Evolutionary conservation across 2,329 filamentous ascomycete genomes (phyloP), one percentile per base, ranked within the genome.

Genomic region (Cytospora chrysosperma): DNA sequence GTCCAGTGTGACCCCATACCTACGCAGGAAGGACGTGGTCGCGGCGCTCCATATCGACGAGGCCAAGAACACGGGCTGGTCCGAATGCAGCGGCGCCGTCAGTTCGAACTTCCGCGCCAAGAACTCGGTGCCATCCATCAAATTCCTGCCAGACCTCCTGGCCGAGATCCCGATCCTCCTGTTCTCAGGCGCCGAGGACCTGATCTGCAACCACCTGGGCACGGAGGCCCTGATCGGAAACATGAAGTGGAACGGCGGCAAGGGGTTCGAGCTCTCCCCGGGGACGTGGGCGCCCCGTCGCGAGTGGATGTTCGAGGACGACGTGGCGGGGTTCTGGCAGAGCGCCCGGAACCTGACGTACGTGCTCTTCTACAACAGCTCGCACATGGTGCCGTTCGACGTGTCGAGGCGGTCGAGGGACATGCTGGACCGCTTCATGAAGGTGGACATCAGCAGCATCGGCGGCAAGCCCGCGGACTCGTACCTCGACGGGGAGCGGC

Each of bases 331-430:
- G 27, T 92, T 96, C 72, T 99, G 94, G 82, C 96, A 99, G 76
- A 87, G 93, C 74, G 94, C 95, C 1, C 88, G 96, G 68, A 99
- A 99, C 77, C 79, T 99, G 66, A 97, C 95, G 0, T 99, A 99
- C 73, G 88, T 99, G 34, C 82, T 96, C 49, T 97, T 98, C 78
- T 92, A 96, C 81, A 96, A 99, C 75, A 88, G 92, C 19, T 96
- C 91, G 56, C 95, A 99, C 76, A 99, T 99, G 95, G 95, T 99
- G 1, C 96, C 95, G 0, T 98, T 95, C 72, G 94, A 99, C 76
- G 91, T 90, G 70, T 89, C 94, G 1, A 88, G 92, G 55, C 89
- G 93, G 65, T 90, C 88, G 24, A 87, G 94, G 66, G 95, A 98
- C 75, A 99, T 99, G 95, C 87, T 99, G 19, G 94, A 99, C 76